A percentile compares a stretch with the other conserved stretches of the same genome.
Evolutionary conservation across 129 eudicot genomes (phyloP).

Genomic region (Saposhnikovia divaricata): DNA sequence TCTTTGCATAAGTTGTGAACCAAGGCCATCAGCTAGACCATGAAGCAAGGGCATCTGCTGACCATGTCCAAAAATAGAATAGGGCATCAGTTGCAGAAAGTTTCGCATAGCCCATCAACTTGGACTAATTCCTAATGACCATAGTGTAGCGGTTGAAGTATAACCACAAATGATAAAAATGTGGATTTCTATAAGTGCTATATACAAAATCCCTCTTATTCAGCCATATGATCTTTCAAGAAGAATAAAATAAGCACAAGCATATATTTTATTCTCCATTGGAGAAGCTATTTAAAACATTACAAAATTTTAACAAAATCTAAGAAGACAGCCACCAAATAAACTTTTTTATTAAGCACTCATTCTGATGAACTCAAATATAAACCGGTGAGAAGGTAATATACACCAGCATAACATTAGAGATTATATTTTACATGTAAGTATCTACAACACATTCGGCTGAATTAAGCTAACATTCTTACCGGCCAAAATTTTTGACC

Average conservation of each 20-base stretch:
- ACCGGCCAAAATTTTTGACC: neutral
- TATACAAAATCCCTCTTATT: neutral
- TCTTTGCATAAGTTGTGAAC: conserved; percentile 68
- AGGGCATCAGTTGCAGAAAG: conserved; percentile 3
- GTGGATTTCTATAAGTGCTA: neutral
- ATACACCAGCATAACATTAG: neutral
- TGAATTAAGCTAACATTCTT: neutral
- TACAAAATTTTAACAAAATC: neutral
- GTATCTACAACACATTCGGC: neutral
- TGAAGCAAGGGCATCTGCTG: conserved; percentile 59
- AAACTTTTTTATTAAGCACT: neutral
- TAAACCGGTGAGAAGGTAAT: neutral
- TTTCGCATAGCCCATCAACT: neutral
- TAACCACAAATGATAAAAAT: neutral
- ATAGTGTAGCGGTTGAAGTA: neutral
- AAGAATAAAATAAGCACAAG: neutral
- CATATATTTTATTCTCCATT: neutral
- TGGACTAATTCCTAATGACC: neutral
- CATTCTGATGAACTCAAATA: neutral
- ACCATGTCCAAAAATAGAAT: conserved; percentile 12
- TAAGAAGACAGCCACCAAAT: neutral
- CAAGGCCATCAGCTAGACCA: conserved; percentile 66
- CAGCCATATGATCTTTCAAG: neutral
- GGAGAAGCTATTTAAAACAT: neutral
- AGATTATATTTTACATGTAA: neutral